Evolutionary conservation across 2,329 filamentous ascomycete genomes (phyloP).

Genomic region (Monilinia fructigena): DNA sequence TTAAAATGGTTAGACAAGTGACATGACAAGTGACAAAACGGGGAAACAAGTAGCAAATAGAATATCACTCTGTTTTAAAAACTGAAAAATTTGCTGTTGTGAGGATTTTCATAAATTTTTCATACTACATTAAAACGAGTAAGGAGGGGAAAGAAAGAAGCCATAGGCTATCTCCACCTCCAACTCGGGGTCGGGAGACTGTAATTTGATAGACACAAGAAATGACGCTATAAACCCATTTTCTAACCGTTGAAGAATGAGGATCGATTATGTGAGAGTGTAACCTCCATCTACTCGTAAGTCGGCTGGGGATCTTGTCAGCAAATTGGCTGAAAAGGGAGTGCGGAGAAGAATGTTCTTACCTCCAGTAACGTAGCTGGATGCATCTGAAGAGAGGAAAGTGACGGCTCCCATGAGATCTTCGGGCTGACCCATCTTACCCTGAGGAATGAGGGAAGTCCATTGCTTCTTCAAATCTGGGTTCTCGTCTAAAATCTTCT

Average conservation of each 20-base stretch:
- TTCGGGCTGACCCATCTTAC: slow-evolving; percentile 88
- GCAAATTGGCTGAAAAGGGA: slow-evolving; percentile 1
- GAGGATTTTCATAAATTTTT: slow-evolving; percentile 10
- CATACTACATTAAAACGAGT: slow-evolving; percentile 18
- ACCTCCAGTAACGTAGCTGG: slow-evolving; percentile 58
- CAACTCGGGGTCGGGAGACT: slow-evolving; percentile 7
- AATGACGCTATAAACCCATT: slow-evolving; percentile 5
- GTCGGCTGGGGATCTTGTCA: slow-evolving; percentile 19
- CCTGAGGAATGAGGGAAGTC: slow-evolving; percentile 87
- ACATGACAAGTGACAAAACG: background rate
- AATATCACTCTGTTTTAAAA: background rate
- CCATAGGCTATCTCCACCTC: background rate
- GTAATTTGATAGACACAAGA: slow-evolving; percentile 7
- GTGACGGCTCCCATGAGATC: slow-evolving; percentile 93
- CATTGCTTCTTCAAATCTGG: slow-evolving; percentile 86
- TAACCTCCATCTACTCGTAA: slow-evolving; percentile 28
- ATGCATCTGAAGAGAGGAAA: slow-evolving; percentile 58
- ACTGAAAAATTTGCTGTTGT: background rate
- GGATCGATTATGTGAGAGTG: slow-evolving; percentile 25
- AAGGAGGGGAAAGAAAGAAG: background rate
- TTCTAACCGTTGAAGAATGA: background rate
- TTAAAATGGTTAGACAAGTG: background rate
- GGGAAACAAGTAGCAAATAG: background rate
- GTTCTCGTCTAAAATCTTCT: slow-evolving; percentile 93
- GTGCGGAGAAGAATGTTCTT: slow-evolving; percentile 14